These are phyloP conservation scores for Narthecium ossifragum DNA, from an alignment of 106 monocot genomes.

Conservation along the genomic window DNA sequence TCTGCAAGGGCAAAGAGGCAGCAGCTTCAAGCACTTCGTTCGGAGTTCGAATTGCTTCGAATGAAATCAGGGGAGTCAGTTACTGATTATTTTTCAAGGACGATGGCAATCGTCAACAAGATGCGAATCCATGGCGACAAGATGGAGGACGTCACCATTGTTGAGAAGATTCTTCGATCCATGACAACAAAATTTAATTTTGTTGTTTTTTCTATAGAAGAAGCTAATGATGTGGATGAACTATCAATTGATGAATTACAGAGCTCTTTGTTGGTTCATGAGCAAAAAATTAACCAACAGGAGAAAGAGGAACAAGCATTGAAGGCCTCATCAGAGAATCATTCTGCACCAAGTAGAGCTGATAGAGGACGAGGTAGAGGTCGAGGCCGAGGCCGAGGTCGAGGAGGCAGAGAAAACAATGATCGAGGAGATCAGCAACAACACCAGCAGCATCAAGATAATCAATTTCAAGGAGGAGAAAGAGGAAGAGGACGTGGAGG, in stretches of 20 bases:
- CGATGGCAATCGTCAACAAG: constrained; percentile 11
- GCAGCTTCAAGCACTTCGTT: constrained; percentile 13
- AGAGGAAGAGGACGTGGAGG: constrained; percentile 9
- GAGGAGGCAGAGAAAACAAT: constrained; percentile 1
- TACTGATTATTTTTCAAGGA: constrained; percentile 7
- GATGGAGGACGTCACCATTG: constrained; percentile 10
- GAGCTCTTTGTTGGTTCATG: constrained; percentile 20
- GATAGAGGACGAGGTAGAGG: constrained; percentile 4
- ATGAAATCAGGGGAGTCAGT: constrained; percentile 13
- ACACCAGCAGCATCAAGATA: constrained; percentile 3
- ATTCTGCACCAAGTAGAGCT: not conserved
- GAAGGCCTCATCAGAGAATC: not conserved
- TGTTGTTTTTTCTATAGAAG: constrained; percentile 22
- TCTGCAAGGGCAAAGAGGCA: constrained; percentile 12
- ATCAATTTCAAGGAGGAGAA: constrained; percentile 10
- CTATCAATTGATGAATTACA: constrained; percentile 20
- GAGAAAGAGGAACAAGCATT: constrained; percentile 8
- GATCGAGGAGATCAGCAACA: constrained; percentile 4
- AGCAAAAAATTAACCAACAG: constrained; percentile 10
- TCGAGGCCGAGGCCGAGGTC: no score
- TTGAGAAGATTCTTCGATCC: constrained; percentile 17
- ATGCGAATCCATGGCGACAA: constrained; percentile 12
- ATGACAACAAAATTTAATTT: constrained; percentile 15
- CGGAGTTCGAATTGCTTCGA: constrained; percentile 3
- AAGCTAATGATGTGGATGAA: constrained; percentile 17